Evolutionary conservation across 1,284 basidiomycete species (phyloP), one percentile per base, ranked within the genome.

Genomic region (Melampsora larici-populina): DNA sequence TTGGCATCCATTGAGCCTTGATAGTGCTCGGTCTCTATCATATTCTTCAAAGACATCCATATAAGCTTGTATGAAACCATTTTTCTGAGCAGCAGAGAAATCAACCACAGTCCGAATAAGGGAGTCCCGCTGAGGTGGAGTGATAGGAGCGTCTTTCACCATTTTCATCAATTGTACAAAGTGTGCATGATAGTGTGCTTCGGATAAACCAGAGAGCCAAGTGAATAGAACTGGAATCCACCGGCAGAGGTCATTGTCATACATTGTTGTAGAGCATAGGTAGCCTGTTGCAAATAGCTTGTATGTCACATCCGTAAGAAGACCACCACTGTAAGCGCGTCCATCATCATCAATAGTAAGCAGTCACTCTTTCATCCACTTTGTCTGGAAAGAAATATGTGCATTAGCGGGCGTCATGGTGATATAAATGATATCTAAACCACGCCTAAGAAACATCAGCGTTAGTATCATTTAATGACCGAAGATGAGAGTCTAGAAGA

Each of bases 251-350:
- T 40, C 36, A 8, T 70, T 21, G 13, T 58, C 51, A 49, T 51
- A 70, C 68, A 70, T 70, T 3, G 49, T 55, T 2, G 68, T 70
- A 6, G 68, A 70, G 4, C 58, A 43, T 15, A 70, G 69, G 31
- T 70, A 70, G 2, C 68, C 68, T 6, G 51, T 70, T 13, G 24
- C 18, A 55, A 70, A 70, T 21, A 70, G 60, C 8, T 36, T 29
- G 24, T 70, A 70, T 18, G 68, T 70, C 1, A 70, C 51, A 29
- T 70, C 51, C 0, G 49, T 55, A n/a, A n/a, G n/a, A n/a, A n/a
- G n/a, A n/a, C n/a, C n/a, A n/a, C n/a, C n/a, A n/a, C n/a, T n/a
- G n/a, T n/a, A n/a, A n/a, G n/a, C n/a, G n/a, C n/a, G n/a, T n/a
- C n/a, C n/a, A n/a, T n/a, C n/a, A n/a, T n/a, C n/a, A n/a, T n/a